Evolutionary conservation across 106 monocot species (phyloP).

Genomic region (Dioscorea alata): DNA sequence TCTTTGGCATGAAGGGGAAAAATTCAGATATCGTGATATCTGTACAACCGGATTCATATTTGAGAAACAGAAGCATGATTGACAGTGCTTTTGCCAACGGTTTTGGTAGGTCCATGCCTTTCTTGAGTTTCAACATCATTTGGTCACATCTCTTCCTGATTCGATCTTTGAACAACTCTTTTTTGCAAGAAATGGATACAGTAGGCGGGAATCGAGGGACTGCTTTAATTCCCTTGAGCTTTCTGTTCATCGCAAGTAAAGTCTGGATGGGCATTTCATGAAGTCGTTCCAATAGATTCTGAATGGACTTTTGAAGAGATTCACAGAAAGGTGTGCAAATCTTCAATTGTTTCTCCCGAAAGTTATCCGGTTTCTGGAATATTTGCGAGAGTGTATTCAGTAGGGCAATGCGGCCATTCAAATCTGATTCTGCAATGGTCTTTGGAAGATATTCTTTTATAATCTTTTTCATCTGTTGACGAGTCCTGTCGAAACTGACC

Average conservation of each 20-base stretch:
- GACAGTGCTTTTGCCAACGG: conserved; percentile 71
- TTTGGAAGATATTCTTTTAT: conserved; percentile 35
- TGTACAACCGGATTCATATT: conserved; percentile 17
- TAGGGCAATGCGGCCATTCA: not conserved
- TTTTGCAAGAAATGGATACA: conserved; percentile 6
- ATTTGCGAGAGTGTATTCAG: conserved; percentile 37
- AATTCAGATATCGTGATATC: conserved; percentile 35
- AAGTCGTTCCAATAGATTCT: conserved; percentile 30
- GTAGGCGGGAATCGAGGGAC: conserved; percentile 37
- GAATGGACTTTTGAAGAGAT: conserved; percentile 33
- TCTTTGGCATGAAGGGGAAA: conserved; percentile 45
- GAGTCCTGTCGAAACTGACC: conserved; percentile 27
- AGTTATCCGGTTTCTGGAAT: conserved; percentile 37
- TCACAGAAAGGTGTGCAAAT: conserved; percentile 26
- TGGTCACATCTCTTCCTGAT: conserved; percentile 27
- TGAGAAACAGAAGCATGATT: conserved; percentile 40
- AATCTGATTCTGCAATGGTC: conserved; percentile 14
- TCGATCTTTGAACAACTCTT: conserved; percentile 12
- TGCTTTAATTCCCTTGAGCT: conserved; percentile 27
- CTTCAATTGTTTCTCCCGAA: conserved; percentile 14
- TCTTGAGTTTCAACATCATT: conserved; percentile 20
- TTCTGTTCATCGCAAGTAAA: conserved; percentile 51
- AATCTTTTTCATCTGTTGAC: conserved; percentile 28
- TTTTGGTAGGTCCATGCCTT: conserved; percentile 40
- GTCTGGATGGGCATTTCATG: conserved; percentile 38